These are phyloP conservation scores for Colletotrichum agaves DNA, from an alignment of 2,329 filamentous ascomycete genomes.

Conservation along the genomic window DNA sequence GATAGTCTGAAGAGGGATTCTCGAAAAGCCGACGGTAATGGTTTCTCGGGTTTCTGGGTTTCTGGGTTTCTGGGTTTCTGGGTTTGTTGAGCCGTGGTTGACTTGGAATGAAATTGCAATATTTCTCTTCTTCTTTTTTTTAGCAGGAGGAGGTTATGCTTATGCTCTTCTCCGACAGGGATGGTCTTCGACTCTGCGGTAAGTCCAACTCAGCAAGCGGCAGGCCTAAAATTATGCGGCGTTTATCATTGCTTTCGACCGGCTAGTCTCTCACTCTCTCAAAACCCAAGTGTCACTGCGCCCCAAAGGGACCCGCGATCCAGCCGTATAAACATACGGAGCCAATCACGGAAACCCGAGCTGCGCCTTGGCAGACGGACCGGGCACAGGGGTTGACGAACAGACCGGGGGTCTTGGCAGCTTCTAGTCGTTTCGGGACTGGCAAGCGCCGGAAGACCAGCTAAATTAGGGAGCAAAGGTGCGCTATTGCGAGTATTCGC, in stretches of 20 bases:
- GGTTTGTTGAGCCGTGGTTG: not conserved
- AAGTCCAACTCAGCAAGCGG: not conserved
- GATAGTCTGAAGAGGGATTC: not conserved
- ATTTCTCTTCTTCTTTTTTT: not conserved
- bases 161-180: constrained; percentile 5
- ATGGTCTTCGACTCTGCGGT: not conserved
- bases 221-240: not conserved
- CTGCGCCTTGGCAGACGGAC: constrained; percentile 5
- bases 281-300: constrained; percentile 19
- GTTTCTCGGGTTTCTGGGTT: too few species aligned
- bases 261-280: not conserved
- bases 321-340: not conserved
- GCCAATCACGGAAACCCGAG: constrained; percentile 3
- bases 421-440: not conserved
- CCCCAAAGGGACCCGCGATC: constrained; percentile 17
- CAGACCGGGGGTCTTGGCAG: not conserved
- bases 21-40: not conserved
- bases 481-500: constrained; percentile 34
- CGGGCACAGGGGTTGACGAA: constrained; percentile 11
- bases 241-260: not conserved
- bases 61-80: not conserved
- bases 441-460: constrained; percentile 7
- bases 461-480: not conserved
- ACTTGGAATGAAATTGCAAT: not conserved
- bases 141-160: constrained; percentile 1